Conservation (phyloP, 2,329 filamentous ascomycete genomes). For the Neodidymelliopsis sp. region DNA sequence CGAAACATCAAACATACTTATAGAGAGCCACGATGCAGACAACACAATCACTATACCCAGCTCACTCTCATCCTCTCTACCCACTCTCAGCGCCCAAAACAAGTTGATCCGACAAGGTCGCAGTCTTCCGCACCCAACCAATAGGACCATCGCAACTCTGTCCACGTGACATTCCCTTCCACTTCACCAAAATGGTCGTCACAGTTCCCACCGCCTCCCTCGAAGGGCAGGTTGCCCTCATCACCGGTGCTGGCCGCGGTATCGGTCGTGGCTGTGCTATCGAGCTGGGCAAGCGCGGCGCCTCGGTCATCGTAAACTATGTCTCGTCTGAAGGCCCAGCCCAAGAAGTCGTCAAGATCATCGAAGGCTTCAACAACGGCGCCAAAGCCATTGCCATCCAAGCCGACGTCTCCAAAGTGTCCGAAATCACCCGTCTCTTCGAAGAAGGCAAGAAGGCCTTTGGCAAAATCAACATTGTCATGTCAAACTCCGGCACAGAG, state of each 20-base stretch:
- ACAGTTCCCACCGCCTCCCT: conserved; percentile 58
- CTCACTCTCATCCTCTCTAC: background rate
- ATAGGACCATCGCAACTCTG: conserved; percentile 21
- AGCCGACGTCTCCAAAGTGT: conserved; percentile 62
- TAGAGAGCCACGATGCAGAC: conserved; percentile 14
- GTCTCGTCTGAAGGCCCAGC: conserved; percentile 61
- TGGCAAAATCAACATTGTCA: conserved; percentile 56
- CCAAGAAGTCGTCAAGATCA: conserved; percentile 57
- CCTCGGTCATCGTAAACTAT: conserved; percentile 71
- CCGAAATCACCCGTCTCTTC: conserved; percentile 67
- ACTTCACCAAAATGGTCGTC: conserved; percentile 48
- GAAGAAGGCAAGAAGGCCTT: conserved; percentile 53
- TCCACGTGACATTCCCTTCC: conserved; percentile 23
- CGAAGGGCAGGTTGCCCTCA: conserved; percentile 63
- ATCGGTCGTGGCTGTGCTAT: conserved; percentile 72
- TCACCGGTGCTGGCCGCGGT: conserved; percentile 70
- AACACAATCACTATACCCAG: conserved; percentile 16
- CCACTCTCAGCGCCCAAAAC: background rate
- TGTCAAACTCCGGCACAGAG: conserved; percentile 67
- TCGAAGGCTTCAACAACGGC: conserved; percentile 56
- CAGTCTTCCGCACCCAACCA: conserved; percentile 2
- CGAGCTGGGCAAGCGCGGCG: conserved; percentile 71
- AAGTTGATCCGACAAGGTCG: background rate
- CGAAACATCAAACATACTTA: conserved; percentile 20
- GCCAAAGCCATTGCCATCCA: conserved; percentile 65